Evolutionary conservation across 1,139 yeast genomes (phyloP).

Genomic region (Taphrina pruni): DNA sequence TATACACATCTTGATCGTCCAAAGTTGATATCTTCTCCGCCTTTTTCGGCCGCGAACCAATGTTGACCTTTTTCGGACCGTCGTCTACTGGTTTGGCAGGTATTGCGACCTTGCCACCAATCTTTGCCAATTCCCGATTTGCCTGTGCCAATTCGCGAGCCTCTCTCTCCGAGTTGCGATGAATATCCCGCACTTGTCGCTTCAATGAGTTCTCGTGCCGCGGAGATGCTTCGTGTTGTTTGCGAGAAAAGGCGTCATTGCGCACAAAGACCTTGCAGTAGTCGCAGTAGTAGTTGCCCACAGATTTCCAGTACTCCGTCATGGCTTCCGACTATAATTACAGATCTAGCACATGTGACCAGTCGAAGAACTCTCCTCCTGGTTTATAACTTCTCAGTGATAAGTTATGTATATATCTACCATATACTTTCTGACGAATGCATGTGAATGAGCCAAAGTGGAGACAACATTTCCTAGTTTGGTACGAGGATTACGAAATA

Average conservation of each 20-base stretch:
- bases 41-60: conserved; percentile 17
- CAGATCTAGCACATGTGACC: no score
- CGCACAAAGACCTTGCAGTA: conserved; percentile 41
- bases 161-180: conserved; percentile 29
- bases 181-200: conserved; percentile 36
- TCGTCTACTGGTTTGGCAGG: not conserved
- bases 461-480: not conserved
- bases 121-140: conserved; percentile 37
- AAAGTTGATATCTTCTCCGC: not conserved
- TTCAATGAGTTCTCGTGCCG: conserved; percentile 38
- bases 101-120: conserved; percentile 32
- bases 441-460: not conserved
- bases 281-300: conserved; percentile 40
- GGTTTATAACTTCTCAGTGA: no score
- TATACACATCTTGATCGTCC: conserved; percentile 33
- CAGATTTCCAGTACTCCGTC: conserved; percentile 41
- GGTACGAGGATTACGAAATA: conserved; percentile 15
- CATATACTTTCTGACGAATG: not conserved
- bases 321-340: not conserved
- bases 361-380: no score
- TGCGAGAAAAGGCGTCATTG: conserved; percentile 38
- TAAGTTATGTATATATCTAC: no score
- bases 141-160: conserved; percentile 27
- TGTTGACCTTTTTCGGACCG: conserved; percentile 19
- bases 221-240: conserved; percentile 41